Base-by-base conservation (phyloP, 2,329 filamentous ascomycete genomes). In the Fusarium lateritium region DNA sequence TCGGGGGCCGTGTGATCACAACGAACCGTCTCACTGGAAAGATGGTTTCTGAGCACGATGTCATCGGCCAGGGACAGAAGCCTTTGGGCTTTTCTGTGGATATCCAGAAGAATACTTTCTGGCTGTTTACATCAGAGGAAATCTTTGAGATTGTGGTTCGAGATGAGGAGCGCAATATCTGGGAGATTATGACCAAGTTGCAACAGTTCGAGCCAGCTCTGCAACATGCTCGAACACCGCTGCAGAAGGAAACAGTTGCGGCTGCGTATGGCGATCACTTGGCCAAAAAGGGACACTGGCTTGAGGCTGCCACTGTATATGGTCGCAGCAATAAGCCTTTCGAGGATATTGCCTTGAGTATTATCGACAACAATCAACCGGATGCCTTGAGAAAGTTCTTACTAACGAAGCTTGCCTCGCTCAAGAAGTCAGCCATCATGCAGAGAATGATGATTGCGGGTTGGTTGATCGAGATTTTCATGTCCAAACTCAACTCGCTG, bases 291-390 rank as follows among this genome's bases (percentile, higher is more conserved):
- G 92, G 93, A 5, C 90, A 92, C 54, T 98, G 91, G 78, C 81
- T 89, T 54, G 94, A 99, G 77, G 96, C 96, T 40, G 96, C 97
- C 1, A 88, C 89, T 11, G 89, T 98, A 3, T 98, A 97, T 78
- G 96, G 96, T 14, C 94, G 94, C 78, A 98, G 96, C 80, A 98
- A 93, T 77, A 98, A 98, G 82, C 91, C 94, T 0, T 99, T 99
- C 71, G 96, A 99, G 77, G 94, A 99, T 76, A 95, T 99, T 45
- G 94, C 94, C 22, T 84, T 99, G 36, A 90, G 89, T 2, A 92
- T 99, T 75, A 94, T 99, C 70, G 94, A 98, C 79, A 91, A 92
- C 68, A 90, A 91, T 39, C 94, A 98, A 78, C 91, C 94, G 58
- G 95, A 98, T 82, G 95, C 96, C 2, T 81, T 99, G 69, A 89